phyloP scores from a whole-genome alignment of 148 eudicot genomes.

The Vaccinium corymbosum region DNA sequence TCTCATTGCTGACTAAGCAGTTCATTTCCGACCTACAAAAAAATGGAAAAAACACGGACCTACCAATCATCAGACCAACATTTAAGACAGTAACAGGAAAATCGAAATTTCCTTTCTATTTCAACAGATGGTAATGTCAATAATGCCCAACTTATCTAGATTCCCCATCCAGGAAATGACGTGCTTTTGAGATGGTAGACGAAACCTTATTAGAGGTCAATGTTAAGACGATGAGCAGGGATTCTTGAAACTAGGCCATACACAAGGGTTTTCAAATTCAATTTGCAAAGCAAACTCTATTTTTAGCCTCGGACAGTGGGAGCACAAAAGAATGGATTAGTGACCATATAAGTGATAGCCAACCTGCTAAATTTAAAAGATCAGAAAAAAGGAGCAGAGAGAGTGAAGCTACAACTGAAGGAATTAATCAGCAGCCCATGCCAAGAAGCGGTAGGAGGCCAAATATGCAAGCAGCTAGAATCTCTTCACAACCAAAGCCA shows the following conservation, averaged over 20 bases:
- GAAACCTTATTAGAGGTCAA: background rate
- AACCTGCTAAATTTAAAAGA: too few relatives aligned
- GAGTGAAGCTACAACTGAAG: conserved; percentile 63
- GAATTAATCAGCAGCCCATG: conserved; percentile 41
- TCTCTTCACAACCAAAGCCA: conserved; percentile 36
- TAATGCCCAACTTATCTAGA: background rate
- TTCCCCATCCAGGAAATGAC: background rate
- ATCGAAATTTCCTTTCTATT: background rate
- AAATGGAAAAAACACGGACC: conserved; percentile 5
- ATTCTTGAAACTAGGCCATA: conserved; percentile 4
- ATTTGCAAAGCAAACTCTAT: background rate
- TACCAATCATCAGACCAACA: conserved; percentile 1
- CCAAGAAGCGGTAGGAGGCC: conserved; percentile 64
- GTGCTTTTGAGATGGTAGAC: background rate
- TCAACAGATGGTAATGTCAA: background rate
- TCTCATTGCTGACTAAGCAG: conserved; percentile 19
- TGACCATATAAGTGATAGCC: background rate
- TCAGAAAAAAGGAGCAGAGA: too few relatives aligned
- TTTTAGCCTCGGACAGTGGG: background rate
- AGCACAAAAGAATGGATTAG: background rate
- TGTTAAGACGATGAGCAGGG: background rate
- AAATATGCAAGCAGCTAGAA: conserved; percentile 49
- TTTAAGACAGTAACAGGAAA: background rate
- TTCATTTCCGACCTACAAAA: conserved; percentile 31
- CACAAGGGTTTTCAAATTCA: background rate